Evolutionary conservation across 768 basidiomycete genomes (phyloP).

Genomic region (Amanita muscaria): DNA sequence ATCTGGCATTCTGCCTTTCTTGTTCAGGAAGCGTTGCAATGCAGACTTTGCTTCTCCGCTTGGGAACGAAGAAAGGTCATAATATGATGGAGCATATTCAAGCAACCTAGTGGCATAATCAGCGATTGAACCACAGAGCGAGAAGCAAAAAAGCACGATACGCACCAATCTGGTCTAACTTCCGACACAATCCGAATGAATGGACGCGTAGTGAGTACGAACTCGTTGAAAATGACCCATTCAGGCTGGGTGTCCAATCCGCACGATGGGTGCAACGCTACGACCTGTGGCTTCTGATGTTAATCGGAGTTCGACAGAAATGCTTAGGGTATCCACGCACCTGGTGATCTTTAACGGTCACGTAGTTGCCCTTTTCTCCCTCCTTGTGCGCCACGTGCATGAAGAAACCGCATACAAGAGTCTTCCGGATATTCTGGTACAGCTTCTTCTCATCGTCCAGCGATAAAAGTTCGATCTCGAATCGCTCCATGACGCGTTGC

Average conservation of each 20-base stretch:
- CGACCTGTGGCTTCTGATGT: slow-evolving; percentile 51
- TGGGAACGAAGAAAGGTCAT: slow-evolving; percentile 54
- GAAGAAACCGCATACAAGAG: slow-evolving; percentile 89
- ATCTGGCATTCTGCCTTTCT: slow-evolving; percentile 36
- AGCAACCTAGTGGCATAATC: slow-evolving; percentile 29
- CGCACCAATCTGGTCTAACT: slow-evolving; percentile 76
- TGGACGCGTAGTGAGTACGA: slow-evolving; percentile 60
- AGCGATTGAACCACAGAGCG: background rate
- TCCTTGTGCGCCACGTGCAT: slow-evolving; percentile 98
- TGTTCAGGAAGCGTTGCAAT: slow-evolving; percentile 44
- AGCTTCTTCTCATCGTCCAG: slow-evolving; percentile 62
- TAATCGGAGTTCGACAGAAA: too few species aligned
- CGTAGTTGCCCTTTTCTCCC: too few species aligned
- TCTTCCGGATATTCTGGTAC: slow-evolving; percentile 68
- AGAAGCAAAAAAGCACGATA: background rate
- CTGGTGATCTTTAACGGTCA: too few species aligned
- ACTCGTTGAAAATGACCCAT: too few species aligned
- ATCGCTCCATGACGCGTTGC: slow-evolving; percentile 85
- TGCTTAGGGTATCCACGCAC: too few species aligned
- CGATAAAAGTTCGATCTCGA: slow-evolving; percentile 69
- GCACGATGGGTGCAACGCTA: slow-evolving; percentile 80
- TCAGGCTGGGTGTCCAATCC: too few species aligned
- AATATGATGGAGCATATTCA: slow-evolving; percentile 46
- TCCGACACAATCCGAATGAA: slow-evolving; percentile 92
- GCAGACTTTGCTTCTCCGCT: slow-evolving; percentile 67